Base-by-base conservation (phyloP, 306 rosid species). In the Calophaca sinica region DNA sequence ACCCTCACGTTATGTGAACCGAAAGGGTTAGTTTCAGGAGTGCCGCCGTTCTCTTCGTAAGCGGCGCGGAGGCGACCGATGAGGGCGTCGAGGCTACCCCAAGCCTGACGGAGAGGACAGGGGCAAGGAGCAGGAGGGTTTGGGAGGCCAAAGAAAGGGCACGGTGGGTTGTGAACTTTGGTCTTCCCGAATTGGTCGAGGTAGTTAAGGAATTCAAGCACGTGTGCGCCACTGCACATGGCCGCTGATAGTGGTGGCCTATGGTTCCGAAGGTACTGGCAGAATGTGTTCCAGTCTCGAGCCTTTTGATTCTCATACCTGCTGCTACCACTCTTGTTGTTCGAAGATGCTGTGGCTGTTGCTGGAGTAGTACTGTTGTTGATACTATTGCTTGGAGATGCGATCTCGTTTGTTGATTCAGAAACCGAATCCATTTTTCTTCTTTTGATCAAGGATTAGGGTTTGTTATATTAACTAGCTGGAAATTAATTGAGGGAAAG, bases 81-180 rank as follows among this genome's bases (percentile, higher is more conserved):
- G 42, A 91, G 96, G 0, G 98, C 98, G 20, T 94, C 98, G 2
- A 94, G 93, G 90, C 96, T 89, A 8, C 97, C 98, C 98, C 98
- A 94, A 0, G 98, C 98, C 63, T 94, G 98, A 0, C 98, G 80
- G 2, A 94, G 86, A 12, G 98, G 97, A 70, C 98, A 94, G 14
- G 98, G 96, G 39, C 98, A 94, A 0, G 98, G 96, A 0, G 91
- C 89, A 0, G 98, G 98, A 0, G 98, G 98, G 84, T 87, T 91
- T 0, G 91, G 94, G 2, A 89, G 81, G 0, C 98, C 98, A 10
- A 89, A 94, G 73, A 84, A 94, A 0, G 98, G 98, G 33, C 98
- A 94, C n/a, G 44, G 39, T 1, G 89, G 96, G 86, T 73, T 87
- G 44, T 94, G 98, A 3, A 94, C 93, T 32, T 94, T 94, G 42